Conservation (phyloP, 2,329 filamentous ascomycete species). For the Epichloe sibirici region DNA sequence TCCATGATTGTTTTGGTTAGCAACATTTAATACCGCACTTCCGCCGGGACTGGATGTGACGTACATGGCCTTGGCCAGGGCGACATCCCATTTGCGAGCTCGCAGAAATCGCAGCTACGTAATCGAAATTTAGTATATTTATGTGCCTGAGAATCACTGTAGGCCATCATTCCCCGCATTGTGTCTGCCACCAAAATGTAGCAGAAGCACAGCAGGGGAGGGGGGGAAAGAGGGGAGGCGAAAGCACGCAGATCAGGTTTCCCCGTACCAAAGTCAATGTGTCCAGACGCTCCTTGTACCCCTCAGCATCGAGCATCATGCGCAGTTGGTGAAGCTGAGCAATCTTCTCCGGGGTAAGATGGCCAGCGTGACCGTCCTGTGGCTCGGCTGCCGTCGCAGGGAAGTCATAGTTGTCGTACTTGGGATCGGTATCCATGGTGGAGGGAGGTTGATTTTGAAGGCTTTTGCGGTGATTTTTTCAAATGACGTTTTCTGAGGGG, state of each 20-base stretch:
- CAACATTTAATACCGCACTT: neutral
- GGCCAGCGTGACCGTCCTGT: constrained; percentile 71
- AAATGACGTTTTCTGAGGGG: constrained; percentile 1
- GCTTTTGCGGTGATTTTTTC: neutral
- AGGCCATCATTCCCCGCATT: neutral
- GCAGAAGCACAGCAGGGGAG: neutral
- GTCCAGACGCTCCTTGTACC: constrained; percentile 75
- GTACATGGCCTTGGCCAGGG: constrained; percentile 76
- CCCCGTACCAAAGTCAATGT: constrained; percentile 72
- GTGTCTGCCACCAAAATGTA: neutral
- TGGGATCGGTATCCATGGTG: constrained; percentile 58
- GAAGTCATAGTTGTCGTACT: constrained; percentile 95
- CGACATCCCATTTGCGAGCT: constrained; percentile 89
- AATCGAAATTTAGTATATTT: neutral
- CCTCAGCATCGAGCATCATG: constrained; percentile 69
- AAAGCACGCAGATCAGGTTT: neutral
- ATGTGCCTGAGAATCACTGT: no score
- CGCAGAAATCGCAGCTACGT: constrained; percentile 73
- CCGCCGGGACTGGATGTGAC: constrained; percentile 16
- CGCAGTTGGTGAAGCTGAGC: constrained; percentile 81
- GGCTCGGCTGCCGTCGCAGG: constrained; percentile 62
- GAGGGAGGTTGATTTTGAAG: constrained; percentile 4
- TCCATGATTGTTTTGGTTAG: neutral
- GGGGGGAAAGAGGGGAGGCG: no score
- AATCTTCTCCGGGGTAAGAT: constrained; percentile 78